These are phyloP conservation scores for Aleurites moluccanus DNA, from an alignment of 441 rosid genomes.

Conservation along the genomic window DNA sequence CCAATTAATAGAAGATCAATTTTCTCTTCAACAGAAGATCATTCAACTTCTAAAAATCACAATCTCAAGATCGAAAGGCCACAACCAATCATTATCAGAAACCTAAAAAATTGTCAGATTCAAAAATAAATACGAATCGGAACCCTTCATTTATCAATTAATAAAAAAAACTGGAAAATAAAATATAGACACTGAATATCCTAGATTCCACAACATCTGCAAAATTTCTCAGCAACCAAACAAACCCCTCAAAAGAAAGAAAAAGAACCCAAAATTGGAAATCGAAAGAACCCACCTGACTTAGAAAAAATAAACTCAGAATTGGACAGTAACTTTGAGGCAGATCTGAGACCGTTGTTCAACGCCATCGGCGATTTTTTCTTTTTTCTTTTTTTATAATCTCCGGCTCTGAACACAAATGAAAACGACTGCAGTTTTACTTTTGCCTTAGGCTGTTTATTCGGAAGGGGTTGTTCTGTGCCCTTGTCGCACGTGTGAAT, in stretches of 20 bases:
- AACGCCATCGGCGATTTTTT: constrained; percentile 37
- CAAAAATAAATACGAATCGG: constrained; percentile 12
- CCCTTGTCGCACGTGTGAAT: too few species aligned
- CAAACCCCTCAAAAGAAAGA: background rate
- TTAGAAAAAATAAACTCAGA: constrained; percentile 55
- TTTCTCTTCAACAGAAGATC: background rate
- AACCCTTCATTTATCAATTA: constrained; percentile 6
- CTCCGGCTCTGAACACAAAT: background rate
- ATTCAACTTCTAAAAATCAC: background rate
- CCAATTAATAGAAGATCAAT: background rate
- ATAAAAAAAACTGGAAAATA: too few species aligned
- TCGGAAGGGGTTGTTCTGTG: too few species aligned
- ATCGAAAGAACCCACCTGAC: constrained; percentile 61
- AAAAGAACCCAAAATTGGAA: background rate
- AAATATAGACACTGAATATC: background rate
- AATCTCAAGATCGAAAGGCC: background rate
- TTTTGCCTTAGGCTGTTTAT: too few species aligned
- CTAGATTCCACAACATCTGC: background rate
- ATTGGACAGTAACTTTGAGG: constrained; percentile 56
- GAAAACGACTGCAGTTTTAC: too few species aligned
- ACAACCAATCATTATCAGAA: too few species aligned
- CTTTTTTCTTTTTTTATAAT: background rate
- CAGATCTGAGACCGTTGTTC: constrained; percentile 65
- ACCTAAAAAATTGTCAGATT: too few species aligned
- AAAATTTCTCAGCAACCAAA: background rate